A percentile compares a stretch with the other conserved stretches of the same genome.
Evolutionary conservation across 169 alveolate genomes (phyloP).

Genomic region (Eimeria acervulina): DNA sequence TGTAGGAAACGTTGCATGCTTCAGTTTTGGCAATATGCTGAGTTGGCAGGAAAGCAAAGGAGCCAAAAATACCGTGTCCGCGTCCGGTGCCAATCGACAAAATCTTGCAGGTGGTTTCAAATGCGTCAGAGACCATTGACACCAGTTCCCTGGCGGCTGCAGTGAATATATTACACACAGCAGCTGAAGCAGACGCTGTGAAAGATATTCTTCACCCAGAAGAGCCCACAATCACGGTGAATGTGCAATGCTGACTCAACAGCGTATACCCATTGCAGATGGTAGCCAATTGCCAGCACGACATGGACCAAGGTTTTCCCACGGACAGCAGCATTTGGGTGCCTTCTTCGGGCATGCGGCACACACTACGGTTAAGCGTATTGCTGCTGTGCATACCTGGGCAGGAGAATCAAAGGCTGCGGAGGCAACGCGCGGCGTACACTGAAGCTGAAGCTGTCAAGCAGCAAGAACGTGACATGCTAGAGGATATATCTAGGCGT

Average conservation of each 20-base stretch:
- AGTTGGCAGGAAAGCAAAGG: slow-evolving; percentile 28
- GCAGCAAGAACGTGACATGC: slow-evolving; percentile 23
- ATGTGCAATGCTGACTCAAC: not conserved
- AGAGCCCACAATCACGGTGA: slow-evolving; percentile 67
- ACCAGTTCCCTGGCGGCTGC: not conserved
- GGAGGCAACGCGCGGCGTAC: slow-evolving; percentile 12
- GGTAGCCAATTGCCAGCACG: not conserved
- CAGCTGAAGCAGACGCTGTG: not conserved
- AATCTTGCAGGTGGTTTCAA: not conserved
- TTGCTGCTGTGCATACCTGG: not conserved
- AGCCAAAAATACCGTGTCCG: slow-evolving; percentile 51
- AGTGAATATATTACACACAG: not conserved
- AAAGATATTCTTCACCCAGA: slow-evolving; percentile 15
- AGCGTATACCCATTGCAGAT: not conserved
- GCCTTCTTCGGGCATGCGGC: not conserved
- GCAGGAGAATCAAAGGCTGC: slow-evolving; percentile 65
- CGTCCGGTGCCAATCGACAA: slow-evolving; percentile 9
- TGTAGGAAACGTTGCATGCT: not conserved
- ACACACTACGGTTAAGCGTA: not conserved
- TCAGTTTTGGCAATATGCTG: slow-evolving; percentile 11
- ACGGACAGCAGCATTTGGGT: not conserved
- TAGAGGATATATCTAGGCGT: not conserved
- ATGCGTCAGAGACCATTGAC: not conserved
- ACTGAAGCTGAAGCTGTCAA: slow-evolving; percentile 13
- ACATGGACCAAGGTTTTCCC: not conserved